Evolutionary conservation across 2,329 filamentous ascomycete species (phyloP).

Genomic region (Pseudomassariella vexata): DNA sequence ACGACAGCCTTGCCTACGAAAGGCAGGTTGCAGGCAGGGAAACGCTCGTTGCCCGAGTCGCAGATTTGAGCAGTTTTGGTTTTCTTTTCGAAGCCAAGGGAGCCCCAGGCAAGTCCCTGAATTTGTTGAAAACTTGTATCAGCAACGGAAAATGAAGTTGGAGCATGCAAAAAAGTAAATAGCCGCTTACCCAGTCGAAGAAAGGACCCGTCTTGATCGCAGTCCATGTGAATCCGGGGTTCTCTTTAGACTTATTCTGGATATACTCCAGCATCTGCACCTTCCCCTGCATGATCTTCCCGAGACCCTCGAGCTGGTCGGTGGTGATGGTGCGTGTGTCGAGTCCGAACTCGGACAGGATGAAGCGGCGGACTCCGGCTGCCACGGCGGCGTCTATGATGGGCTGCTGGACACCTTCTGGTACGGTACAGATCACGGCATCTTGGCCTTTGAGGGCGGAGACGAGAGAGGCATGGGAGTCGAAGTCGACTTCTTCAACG

Average conservation of each 20-base stretch:
- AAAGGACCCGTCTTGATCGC: slow-evolving; percentile 41
- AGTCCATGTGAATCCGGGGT: slow-evolving; percentile 40
- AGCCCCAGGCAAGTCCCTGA: no score
- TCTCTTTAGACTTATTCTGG: slow-evolving; percentile 32
- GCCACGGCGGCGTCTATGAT: slow-evolving; percentile 54
- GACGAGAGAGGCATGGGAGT: slow-evolving; percentile 37
- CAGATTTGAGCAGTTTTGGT: slow-evolving; percentile 37
- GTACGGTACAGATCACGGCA: slow-evolving; percentile 44
- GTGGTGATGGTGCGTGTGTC: slow-evolving; percentile 16
- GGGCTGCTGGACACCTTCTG: slow-evolving; percentile 37
- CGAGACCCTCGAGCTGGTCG: neutral
- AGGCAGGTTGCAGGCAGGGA: slow-evolving; percentile 35
- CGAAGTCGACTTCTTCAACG: slow-evolving; percentile 39
- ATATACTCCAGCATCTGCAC: slow-evolving; percentile 33
- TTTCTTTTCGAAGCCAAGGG: slow-evolving; percentile 35
- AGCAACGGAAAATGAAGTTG: no score
- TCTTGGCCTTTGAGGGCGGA: slow-evolving; percentile 49
- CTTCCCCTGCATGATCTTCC: neutral
- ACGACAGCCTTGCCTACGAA: slow-evolving; percentile 37
- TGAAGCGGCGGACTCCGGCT: slow-evolving; percentile 56
- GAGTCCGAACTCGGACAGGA: slow-evolving; percentile 51
- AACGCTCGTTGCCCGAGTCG: slow-evolving; percentile 36
- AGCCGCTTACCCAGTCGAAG: slow-evolving; percentile 40
- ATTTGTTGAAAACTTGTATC: no score
- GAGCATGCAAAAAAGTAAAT: no score